Percentiles rank a stretch among this genome's conserved stretches.
Evolutionary conservation across 805 yeast species (phyloP).

Genomic region (Ogataea haglerorum): DNA sequence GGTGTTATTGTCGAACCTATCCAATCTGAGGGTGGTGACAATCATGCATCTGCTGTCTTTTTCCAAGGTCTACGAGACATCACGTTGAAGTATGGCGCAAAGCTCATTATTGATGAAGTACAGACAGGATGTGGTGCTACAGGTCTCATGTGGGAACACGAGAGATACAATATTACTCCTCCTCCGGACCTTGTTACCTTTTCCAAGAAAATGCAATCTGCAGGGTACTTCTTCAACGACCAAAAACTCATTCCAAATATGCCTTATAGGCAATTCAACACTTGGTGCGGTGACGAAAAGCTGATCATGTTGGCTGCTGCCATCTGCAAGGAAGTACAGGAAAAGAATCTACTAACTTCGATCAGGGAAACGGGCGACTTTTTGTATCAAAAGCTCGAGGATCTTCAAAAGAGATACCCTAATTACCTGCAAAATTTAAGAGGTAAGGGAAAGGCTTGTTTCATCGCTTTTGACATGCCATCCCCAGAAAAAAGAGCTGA

Average conservation of each 20-base stretch:
- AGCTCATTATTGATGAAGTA: constrained; percentile 79
- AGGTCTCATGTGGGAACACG: constrained; percentile 85
- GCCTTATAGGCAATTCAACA: constrained; percentile 89
- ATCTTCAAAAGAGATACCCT: constrained; percentile 55
- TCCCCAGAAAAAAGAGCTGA: constrained; percentile 53
- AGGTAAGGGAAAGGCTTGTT: constrained; percentile 73
- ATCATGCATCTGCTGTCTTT: constrained; percentile 73
- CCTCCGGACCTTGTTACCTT: constrained; percentile 84
- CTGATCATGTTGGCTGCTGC: constrained; percentile 73
- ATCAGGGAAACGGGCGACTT: constrained; percentile 65
- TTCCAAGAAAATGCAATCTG: constrained; percentile 86
- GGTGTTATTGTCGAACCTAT: constrained; percentile 89
- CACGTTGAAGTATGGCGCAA: constrained; percentile 65
- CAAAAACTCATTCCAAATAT: constrained; percentile 67
- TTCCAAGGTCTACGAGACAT: constrained; percentile 82
- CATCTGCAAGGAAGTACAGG: constrained; percentile 61
- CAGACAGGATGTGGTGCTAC: constrained; percentile 91
- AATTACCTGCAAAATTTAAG: constrained; percentile 52
- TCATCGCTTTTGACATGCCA: constrained; percentile 75
- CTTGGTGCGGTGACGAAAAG: constrained; percentile 93
- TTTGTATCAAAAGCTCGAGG: constrained; percentile 54
- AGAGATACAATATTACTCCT: constrained; percentile 70
- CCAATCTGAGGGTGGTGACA: constrained; percentile 90
- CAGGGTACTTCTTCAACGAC: constrained; percentile 80
- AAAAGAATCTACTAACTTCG: constrained; percentile 54